A percentile compares a stretch with the other conserved stretches of the same genome.
Evolutionary conservation across 1,139 yeast genomes (phyloP).

Genomic region (Waltiozyma sp.): DNA sequence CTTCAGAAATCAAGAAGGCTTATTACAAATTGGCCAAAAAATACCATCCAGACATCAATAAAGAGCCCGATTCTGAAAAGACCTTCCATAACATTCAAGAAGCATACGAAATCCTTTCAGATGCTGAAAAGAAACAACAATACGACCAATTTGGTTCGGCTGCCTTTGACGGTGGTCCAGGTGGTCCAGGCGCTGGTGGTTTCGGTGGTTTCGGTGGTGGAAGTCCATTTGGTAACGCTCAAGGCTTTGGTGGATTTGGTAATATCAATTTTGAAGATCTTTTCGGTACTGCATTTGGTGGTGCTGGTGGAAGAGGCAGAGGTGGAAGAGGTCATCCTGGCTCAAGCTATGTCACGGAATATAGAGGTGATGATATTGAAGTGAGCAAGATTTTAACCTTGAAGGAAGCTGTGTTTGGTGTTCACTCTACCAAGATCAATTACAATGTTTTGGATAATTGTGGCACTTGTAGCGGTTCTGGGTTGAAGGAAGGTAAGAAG

Average conservation of each 20-base stretch:
- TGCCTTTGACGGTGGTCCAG: conserved; percentile 44
- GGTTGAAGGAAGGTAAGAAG: conserved; percentile 67
- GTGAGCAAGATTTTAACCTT: conserved; percentile 63
- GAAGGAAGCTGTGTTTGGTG: conserved; percentile 82
- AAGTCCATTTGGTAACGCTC: conserved; percentile 32
- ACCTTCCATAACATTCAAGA: conserved; percentile 89
- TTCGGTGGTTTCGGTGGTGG: conserved; percentile 38
- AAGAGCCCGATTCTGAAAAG: conserved; percentile 78
- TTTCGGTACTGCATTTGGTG: conserved; percentile 37
- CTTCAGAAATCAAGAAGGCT: conserved; percentile 86
- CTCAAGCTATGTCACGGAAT: conserved; percentile 49
- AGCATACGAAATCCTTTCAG: conserved; percentile 85
- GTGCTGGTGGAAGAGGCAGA: conserved; percentile 26
- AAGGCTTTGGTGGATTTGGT: conserved; percentile 38
- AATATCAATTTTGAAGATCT: conserved; percentile 77
- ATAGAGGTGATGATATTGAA: conserved; percentile 84
- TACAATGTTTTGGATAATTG: conserved; percentile 75
- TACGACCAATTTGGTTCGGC: conserved; percentile 87
- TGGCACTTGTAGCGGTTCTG: conserved; percentile 71
- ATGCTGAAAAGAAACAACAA: conserved; percentile 77
- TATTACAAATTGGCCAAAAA: conserved; percentile 89
- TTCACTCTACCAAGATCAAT: conserved; percentile 47
- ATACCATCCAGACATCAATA: conserved; percentile 93
- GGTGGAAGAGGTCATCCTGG: conserved; percentile 22
- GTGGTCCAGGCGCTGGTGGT: conserved; percentile 36